A percentile compares a stretch with the other conserved stretches of the same genome.
These are phyloP conservation scores for Coffea eugenioides DNA, from an alignment of 257 asterid genomes.

Conservation along the genomic window DNA sequence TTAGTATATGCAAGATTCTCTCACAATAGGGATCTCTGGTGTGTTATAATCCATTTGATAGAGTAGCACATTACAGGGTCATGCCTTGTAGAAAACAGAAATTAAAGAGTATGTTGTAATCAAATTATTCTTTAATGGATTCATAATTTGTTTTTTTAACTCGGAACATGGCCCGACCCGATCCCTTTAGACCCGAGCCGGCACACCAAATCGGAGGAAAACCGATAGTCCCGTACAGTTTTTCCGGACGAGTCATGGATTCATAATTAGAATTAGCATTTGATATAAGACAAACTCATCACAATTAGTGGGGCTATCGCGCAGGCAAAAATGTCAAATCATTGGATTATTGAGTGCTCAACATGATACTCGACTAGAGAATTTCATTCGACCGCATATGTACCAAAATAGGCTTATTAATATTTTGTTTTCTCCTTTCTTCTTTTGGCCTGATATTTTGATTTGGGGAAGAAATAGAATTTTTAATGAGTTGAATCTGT, in stretches of 20 bases:
- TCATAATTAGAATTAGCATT: not conserved
- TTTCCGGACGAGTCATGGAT: too few species aligned
- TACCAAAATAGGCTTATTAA: not conserved
- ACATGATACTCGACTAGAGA: not conserved
- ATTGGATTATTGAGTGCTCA: not conserved
- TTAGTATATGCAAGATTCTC: not conserved
- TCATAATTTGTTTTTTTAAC: too few species aligned
- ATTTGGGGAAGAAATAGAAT: not conserved
- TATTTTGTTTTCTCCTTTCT: not conserved
- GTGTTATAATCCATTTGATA: not conserved
- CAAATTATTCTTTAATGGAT: not conserved
- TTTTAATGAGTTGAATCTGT: too few species aligned
- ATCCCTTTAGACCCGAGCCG: too few species aligned
- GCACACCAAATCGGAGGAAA: too few species aligned
- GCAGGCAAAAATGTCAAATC: constrained; percentile 6
- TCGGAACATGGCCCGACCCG: too few species aligned
- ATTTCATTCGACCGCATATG: too few species aligned
- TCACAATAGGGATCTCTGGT: not conserved
- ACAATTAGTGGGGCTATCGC: not conserved
- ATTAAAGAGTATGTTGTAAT: not conserved
- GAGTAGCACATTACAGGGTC: not conserved
- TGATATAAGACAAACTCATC: not conserved
- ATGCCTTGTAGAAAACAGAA: not conserved
- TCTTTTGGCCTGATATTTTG: too few species aligned
- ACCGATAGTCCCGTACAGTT: too few species aligned